Evolutionary conservation across 1,284 basidiomycete genomes (phyloP).

Genomic region (Heterobasidion occidentale): DNA sequence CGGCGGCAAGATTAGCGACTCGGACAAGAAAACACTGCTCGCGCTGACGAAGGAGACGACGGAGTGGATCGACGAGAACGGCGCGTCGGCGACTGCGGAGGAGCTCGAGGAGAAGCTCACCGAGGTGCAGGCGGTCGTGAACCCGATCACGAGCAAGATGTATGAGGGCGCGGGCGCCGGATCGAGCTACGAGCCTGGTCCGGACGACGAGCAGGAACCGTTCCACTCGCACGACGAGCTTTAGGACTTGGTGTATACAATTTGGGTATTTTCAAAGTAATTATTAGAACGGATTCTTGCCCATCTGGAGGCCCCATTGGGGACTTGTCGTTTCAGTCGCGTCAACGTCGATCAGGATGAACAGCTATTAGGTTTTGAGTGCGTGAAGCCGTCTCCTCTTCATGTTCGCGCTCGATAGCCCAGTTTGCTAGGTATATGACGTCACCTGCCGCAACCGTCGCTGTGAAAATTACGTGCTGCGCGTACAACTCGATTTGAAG

Average conservation of each 20-base stretch:
- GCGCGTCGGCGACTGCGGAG: constrained; percentile 71
- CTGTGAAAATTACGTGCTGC: no score
- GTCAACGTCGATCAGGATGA: background rate
- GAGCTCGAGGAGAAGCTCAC: constrained; percentile 88
- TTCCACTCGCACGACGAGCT: constrained; percentile 63
- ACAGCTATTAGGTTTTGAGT: no score
- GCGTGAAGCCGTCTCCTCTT: no score
- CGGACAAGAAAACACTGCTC: constrained; percentile 87
- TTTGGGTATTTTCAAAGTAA: background rate
- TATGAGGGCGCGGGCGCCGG: constrained; percentile 34
- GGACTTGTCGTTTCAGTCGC: background rate
- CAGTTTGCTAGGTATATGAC: no score
- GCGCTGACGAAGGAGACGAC: constrained; percentile 82
- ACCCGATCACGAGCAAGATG: constrained; percentile 69
- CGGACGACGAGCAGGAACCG: constrained; percentile 44
- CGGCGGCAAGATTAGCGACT: constrained; percentile 80
- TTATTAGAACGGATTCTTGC: background rate
- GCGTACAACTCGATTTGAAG: no score
- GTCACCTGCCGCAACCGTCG: no score
- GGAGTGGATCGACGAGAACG: constrained; percentile 87
- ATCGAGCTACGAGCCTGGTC: constrained; percentile 21
- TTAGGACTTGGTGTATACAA: constrained; percentile 17
- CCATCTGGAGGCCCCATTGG: background rate
- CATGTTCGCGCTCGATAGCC: no score
- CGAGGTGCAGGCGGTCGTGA: constrained; percentile 52